Conservation (phyloP, 495 filamentous ascomycete genomes). For the Annulohypoxylon maeteangense region DNA sequence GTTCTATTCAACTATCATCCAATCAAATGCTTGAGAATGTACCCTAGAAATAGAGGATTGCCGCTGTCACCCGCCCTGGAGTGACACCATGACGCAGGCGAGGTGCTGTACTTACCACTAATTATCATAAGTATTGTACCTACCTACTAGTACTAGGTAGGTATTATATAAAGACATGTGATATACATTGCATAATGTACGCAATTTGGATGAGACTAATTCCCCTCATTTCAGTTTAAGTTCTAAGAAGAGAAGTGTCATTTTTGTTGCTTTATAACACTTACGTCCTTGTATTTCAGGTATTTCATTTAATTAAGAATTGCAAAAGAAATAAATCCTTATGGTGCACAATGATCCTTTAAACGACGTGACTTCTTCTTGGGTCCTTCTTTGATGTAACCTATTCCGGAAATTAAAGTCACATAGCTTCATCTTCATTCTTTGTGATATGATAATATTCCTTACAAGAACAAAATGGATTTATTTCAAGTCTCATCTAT, state of each 20-base stretch:
- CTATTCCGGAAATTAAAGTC: background rate
- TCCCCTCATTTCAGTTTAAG: no score
- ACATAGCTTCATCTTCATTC: background rate
- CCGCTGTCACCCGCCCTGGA: background rate
- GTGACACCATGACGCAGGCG: slow-evolving; percentile 4
- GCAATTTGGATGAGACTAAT: no score
- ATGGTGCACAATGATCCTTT: no score
- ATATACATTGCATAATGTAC: no score
- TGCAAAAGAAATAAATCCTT: no score
- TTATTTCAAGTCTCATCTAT: no score
- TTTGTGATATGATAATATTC: slow-evolving; percentile 8
- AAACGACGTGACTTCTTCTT: background rate
- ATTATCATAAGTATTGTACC: background rate
- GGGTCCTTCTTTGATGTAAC: background rate
- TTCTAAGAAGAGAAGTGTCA: no score
- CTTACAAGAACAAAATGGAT: background rate
- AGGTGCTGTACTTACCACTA: slow-evolving; percentile 12
- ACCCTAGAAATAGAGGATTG: background rate
- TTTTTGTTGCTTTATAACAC: no score
- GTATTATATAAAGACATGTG: background rate
- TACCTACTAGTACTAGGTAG: no score
- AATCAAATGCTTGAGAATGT: background rate
- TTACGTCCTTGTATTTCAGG: no score
- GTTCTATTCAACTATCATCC: background rate
- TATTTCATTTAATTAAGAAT: no score